Percentiles rank a stretch among this genome's conserved stretches.
Conservation (phyloP, 768 basidiomycete genomes). For the Psilocybe subaeruginosa region DNA sequence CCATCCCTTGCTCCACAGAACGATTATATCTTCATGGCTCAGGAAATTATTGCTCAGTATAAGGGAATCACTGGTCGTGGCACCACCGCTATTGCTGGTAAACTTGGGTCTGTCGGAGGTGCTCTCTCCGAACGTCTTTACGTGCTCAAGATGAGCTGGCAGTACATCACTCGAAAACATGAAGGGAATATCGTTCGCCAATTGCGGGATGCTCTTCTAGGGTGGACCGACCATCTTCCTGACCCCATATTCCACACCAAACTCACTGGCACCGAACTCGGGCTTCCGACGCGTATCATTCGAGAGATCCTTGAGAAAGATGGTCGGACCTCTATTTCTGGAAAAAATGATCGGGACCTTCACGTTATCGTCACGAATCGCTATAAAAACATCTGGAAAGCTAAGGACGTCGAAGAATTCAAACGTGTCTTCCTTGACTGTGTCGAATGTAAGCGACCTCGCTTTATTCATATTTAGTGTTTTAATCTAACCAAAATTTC, state of each 20-base stretch:
- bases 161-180: neutral
- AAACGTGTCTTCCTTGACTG: slow-evolving; percentile 29
- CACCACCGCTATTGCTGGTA: neutral
- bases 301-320: neutral
- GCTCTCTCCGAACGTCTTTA: neutral
- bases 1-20: neutral
- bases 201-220: neutral
- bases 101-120: neutral
- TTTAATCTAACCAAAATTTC: neutral
- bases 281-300: neutral
- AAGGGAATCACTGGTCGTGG: neutral
- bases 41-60: neutral
- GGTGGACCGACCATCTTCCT: neutral
- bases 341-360: neutral
- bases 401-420: slow-evolving; percentile 25
- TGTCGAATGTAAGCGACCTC: slow-evolving; percentile 15
- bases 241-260: neutral
- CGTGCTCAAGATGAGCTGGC: neutral
- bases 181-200: neutral
- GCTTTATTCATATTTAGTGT: neutral
- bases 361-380: neutral
- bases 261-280: neutral
- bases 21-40: neutral
- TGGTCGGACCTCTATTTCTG: neutral
- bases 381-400: slow-evolving; percentile 7